These are phyloP conservation scores for Collybia mongolica DNA, from an alignment of 768 basidiomycete species.

Conservation along the genomic window DNA sequence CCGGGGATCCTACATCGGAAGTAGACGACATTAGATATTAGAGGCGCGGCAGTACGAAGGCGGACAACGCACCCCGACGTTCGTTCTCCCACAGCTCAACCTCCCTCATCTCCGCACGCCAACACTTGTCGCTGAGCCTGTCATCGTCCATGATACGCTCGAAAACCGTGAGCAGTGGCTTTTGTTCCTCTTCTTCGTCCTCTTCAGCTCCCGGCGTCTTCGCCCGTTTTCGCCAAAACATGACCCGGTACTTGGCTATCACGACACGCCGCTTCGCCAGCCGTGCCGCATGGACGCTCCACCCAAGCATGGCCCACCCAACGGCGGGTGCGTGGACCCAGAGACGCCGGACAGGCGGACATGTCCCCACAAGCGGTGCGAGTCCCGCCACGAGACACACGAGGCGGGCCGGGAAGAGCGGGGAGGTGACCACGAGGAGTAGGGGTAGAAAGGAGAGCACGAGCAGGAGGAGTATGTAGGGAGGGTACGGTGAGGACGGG, in stretches of 20 bases:
- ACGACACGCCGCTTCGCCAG: not conserved
- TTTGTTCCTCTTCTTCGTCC: conserved; percentile 1
- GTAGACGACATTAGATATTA: not conserved
- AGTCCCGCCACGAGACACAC: conserved; percentile 39
- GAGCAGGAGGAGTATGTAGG: conserved; percentile 49
- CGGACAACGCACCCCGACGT: conserved; percentile 32
- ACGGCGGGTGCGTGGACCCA: too few relatives aligned
- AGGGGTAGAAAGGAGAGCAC: conserved; percentile 50
- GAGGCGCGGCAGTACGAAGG: conserved; percentile 1
- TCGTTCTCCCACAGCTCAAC: conserved; percentile 86
- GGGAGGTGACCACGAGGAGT: conserved; percentile 41
- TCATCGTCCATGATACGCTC: conserved; percentile 62
- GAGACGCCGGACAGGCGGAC: conserved; percentile 10
- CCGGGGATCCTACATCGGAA: not conserved
- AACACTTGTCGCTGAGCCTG: conserved; percentile 58
- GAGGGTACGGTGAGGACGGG: conserved; percentile 46
- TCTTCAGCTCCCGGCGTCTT: not conserved
- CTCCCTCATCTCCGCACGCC: conserved; percentile 61
- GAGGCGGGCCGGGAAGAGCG: conserved; percentile 46
- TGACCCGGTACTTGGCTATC: not conserved
- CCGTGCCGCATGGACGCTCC: not conserved
- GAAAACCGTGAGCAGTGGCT: conserved; percentile 20
- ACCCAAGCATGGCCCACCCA: too few relatives aligned
- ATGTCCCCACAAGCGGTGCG: conserved; percentile 10
- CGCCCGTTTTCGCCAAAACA: not conserved